Evolutionary conservation across 768 basidiomycete genomes (phyloP).

Genomic region (Leccinum sublutescens): DNA sequence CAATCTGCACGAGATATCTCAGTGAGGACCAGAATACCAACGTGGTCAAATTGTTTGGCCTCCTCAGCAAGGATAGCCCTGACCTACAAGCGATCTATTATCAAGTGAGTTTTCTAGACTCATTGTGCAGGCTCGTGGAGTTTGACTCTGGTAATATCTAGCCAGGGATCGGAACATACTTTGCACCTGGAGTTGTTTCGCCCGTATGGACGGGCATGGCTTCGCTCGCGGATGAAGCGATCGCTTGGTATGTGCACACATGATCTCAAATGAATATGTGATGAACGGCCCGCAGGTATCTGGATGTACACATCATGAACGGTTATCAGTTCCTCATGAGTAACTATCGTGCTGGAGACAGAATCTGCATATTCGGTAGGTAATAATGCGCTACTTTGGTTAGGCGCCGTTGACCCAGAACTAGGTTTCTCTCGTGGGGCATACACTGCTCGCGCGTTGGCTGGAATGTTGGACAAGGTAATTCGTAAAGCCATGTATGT

Average conservation of each 20-base stretch:
- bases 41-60: slow-evolving; percentile 64
- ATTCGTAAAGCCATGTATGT: background rate
- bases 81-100: slow-evolving; percentile 65
- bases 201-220: slow-evolving; percentile 59
- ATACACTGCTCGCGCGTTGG: slow-evolving; percentile 68
- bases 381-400: background rate
- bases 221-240: slow-evolving; percentile 60
- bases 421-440: slow-evolving; percentile 75
- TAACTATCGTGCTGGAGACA: slow-evolving; percentile 71
- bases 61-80: slow-evolving; percentile 58
- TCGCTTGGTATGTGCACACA: slow-evolving; percentile 58
- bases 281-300: slow-evolving; percentile 46
- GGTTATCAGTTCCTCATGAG: slow-evolving; percentile 81
- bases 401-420: slow-evolving; percentile 10
- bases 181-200: slow-evolving; percentile 64
- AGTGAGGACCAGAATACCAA: slow-evolving; percentile 53
- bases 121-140: background rate
- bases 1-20: background rate
- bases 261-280: background rate
- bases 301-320: slow-evolving; percentile 67
- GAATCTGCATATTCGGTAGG: slow-evolving; percentile 70
- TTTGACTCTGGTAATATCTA: slow-evolving; percentile 15
- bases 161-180: slow-evolving; percentile 49
- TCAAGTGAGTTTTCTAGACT: slow-evolving; percentile 45
- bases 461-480: slow-evolving; percentile 72